These are phyloP conservation scores for Trametopsis cervina DNA, from an alignment of 768 basidiomycete species.

Conservation along the genomic window DNA sequence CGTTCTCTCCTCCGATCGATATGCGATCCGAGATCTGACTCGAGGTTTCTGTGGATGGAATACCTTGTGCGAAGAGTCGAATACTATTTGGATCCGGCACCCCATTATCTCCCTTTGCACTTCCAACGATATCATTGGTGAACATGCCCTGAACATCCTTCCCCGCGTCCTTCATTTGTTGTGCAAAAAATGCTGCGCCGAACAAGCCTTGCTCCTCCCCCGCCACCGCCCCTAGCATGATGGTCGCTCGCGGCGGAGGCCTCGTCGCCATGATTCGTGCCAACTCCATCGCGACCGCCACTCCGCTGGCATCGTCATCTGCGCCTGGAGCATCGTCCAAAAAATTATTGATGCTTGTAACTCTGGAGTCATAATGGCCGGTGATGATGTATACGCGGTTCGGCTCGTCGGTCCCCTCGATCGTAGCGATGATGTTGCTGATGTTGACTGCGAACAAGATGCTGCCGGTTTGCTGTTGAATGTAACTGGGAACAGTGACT, in stretches of 20 bases:
- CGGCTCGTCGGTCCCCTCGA: constrained; percentile 40
- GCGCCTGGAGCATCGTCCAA: constrained; percentile 43
- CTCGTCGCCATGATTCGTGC: constrained; percentile 41
- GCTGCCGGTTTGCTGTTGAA: constrained; percentile 29
- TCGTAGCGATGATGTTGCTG: constrained; percentile 45
- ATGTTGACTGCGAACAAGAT: constrained; percentile 40
- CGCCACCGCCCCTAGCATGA: constrained; percentile 43
- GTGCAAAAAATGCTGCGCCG: constrained; percentile 42
- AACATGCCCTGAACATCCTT: constrained; percentile 51
- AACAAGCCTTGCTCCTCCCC: constrained; percentile 49
- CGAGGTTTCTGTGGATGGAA: constrained; percentile 38
- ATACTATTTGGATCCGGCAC: constrained; percentile 40
- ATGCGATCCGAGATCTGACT: constrained; percentile 28
- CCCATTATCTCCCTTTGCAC: constrained; percentile 42
- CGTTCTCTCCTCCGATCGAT: constrained; percentile 46
- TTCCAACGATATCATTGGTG: constrained; percentile 52
- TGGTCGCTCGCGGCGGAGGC: constrained; percentile 39
- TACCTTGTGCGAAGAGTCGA: constrained; percentile 45
- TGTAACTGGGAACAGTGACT: constrained; percentile 38
- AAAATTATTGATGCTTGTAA: constrained; percentile 33
- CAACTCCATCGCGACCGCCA: constrained; percentile 47
- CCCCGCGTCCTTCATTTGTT: constrained; percentile 32
- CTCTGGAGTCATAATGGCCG: constrained; percentile 49
- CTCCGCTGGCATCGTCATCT: constrained; percentile 48
- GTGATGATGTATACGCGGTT: constrained; percentile 47